These are phyloP conservation scores for Salicornia ramosissima DNA, from an alignment of 148 eudicot species.

Conservation along the genomic window DNA sequence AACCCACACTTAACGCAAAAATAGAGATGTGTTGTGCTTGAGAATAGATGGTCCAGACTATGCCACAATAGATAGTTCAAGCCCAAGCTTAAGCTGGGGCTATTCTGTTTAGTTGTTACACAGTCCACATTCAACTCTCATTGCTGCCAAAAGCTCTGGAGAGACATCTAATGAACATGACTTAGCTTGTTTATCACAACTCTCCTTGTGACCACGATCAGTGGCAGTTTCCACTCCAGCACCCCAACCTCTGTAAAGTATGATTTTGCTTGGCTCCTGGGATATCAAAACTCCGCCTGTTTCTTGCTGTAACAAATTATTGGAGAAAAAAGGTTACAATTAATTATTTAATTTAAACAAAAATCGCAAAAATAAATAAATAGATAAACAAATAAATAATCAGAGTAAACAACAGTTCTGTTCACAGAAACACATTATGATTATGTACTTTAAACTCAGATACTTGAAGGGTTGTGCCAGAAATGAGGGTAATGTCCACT, in stretches of 20 bases:
- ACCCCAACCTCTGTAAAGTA: slow-evolving; percentile 90
- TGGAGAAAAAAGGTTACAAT: slow-evolving; percentile 14
- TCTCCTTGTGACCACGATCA: slow-evolving; percentile 14
- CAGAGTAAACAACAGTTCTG: background rate
- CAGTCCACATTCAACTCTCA: slow-evolving; percentile 85
- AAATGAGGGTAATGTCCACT: too few species aligned
- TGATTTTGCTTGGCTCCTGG: slow-evolving; percentile 87
- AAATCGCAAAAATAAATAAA: background rate
- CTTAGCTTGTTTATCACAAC: slow-evolving; percentile 13
- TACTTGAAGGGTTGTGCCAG: too few species aligned
- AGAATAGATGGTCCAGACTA: background rate
- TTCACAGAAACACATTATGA: background rate
- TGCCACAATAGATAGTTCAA: background rate
- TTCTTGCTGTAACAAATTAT: slow-evolving; percentile 55
- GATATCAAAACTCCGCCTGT: slow-evolving; percentile 81
- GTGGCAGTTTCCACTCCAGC: slow-evolving; percentile 34
- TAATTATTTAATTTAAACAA: too few species aligned
- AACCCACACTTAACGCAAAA: background rate
- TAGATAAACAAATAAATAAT: too few species aligned
- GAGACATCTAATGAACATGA: slow-evolving; percentile 34
- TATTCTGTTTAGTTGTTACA: slow-evolving; percentile 21
- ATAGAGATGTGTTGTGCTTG: background rate
- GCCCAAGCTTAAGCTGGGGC: slow-evolving; percentile 4
- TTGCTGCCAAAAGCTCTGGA: slow-evolving; percentile 79
- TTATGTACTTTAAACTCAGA: too few species aligned